Evolutionary conservation across 805 yeast species (phyloP).

Genomic region (Ogataea parapolymorpha): DNA sequence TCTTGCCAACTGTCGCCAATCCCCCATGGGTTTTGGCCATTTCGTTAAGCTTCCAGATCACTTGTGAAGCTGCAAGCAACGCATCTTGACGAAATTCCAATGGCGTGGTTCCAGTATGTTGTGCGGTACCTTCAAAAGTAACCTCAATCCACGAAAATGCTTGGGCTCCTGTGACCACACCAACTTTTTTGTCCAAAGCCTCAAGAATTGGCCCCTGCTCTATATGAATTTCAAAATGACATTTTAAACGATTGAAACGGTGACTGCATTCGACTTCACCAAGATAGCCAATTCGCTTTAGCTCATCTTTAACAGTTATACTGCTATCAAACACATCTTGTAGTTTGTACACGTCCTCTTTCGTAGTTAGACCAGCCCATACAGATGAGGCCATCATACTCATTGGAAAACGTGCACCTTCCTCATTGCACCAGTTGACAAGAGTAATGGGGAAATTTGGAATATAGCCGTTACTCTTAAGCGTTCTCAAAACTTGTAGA

Average conservation of each 20-base stretch:
- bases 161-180: constrained; percentile 65
- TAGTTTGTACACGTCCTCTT: constrained; percentile 49
- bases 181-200: constrained; percentile 51
- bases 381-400: constrained; percentile 65
- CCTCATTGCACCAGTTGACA: constrained; percentile 73
- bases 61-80: constrained; percentile 51
- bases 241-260: constrained; percentile 52
- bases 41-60: constrained; percentile 54
- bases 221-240: constrained; percentile 72
- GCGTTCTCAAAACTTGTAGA: constrained; percentile 61
- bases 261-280: constrained; percentile 51
- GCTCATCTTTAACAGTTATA: constrained; percentile 50
- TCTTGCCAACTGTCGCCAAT: constrained; percentile 55
- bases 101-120: constrained; percentile 76
- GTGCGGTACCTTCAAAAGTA: constrained; percentile 58
- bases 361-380: constrained; percentile 52
- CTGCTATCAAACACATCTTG: constrained; percentile 51
- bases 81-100: constrained; percentile 60
- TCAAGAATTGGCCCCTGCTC: constrained; percentile 77
- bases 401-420: constrained; percentile 75
- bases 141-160: constrained; percentile 62
- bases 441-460: constrained; percentile 69
- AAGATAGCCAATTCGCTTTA: constrained; percentile 58
- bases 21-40: constrained; percentile 52
- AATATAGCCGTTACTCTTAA: constrained; percentile 52